Evolutionary conservation across 148 eudicot species (phyloP).

Genomic region (Oxyria digyna): DNA sequence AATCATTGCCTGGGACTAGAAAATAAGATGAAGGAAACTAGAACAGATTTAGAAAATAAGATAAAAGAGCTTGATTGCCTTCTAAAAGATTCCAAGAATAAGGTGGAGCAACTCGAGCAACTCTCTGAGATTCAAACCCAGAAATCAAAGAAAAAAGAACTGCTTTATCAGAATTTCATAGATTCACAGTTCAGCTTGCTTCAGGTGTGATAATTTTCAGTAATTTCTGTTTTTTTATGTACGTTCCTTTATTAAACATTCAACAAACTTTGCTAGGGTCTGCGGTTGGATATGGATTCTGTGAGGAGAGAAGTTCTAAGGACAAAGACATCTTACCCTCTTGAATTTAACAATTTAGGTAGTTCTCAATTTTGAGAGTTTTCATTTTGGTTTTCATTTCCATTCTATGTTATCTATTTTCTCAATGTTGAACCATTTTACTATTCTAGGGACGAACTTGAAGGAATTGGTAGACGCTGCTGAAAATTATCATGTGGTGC

Average conservation of each 20-base stretch:
- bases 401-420: constrained; percentile 4
- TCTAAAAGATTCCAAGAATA: constrained; percentile 49
- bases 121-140: constrained; percentile 43
- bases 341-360: constrained; percentile 71
- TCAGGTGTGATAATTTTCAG: constrained; percentile 38
- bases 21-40: constrained; percentile 37
- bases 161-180: constrained; percentile 40
- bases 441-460: constrained; percentile 49
- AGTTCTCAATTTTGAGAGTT: constrained; percentile 7
- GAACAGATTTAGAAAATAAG: constrained; percentile 48
- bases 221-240: not conserved
- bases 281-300: constrained; percentile 45
- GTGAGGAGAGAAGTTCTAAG: constrained; percentile 52
- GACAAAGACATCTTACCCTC: constrained; percentile 38
- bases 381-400: no score
- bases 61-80: constrained; percentile 47
- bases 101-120: constrained; percentile 63
- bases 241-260: not conserved
- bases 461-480: constrained; percentile 76
- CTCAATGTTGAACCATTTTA: constrained; percentile 9
- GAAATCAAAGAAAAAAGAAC: constrained; percentile 59
- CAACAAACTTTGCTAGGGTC: constrained; percentile 25
- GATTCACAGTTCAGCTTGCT: constrained; percentile 45
- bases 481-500: constrained; percentile 69
- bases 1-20: constrained; percentile 36